phyloP scores from a whole-genome alignment of 192 early-diverging fungal species.

The Coemansia reversa region DNA sequence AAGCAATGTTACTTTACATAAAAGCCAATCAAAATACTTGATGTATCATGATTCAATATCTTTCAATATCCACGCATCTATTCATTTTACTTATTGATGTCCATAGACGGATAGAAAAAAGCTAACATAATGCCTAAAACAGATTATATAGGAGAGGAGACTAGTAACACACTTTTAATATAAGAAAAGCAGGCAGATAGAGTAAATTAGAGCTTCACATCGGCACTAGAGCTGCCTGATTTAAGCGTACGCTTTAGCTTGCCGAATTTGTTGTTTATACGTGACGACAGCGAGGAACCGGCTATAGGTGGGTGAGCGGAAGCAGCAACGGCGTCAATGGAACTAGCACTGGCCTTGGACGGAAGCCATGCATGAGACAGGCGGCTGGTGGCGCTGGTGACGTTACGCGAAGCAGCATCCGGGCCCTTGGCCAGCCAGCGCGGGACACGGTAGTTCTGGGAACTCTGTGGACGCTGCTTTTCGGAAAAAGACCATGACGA shows the following conservation, averaged over 20 bases:
- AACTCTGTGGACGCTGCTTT: constrained; percentile 39
- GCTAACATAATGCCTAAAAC: too few species aligned
- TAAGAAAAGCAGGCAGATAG: background rate
- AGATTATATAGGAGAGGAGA: background rate
- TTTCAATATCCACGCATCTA: too few species aligned
- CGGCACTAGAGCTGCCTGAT: background rate
- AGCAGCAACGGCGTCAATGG: constrained; percentile 4
- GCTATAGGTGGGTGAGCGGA: constrained; percentile 3
- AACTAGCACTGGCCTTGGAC: constrained; percentile 2
- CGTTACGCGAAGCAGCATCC: background rate
- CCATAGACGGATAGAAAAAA: too few species aligned
- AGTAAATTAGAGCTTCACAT: background rate
- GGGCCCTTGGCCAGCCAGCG: constrained; percentile 31
- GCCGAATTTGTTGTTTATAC: constrained; percentile 43
- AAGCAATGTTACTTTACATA: too few species aligned
- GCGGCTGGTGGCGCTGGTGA: background rate
- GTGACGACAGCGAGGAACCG: constrained; percentile 26
- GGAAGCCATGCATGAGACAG: background rate
- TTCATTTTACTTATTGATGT: too few species aligned
- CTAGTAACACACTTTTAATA: background rate
- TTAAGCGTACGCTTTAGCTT: constrained; percentile 40
- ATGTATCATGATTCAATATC: too few species aligned
- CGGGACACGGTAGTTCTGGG: constrained; percentile 25
- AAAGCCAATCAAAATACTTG: too few species aligned
- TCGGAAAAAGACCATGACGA: constrained; percentile 39